Evolutionary conservation across 2,329 filamentous ascomycete species (phyloP), one percentile per base, ranked within the genome.

Genomic region (Paecilomyces variotii): DNA sequence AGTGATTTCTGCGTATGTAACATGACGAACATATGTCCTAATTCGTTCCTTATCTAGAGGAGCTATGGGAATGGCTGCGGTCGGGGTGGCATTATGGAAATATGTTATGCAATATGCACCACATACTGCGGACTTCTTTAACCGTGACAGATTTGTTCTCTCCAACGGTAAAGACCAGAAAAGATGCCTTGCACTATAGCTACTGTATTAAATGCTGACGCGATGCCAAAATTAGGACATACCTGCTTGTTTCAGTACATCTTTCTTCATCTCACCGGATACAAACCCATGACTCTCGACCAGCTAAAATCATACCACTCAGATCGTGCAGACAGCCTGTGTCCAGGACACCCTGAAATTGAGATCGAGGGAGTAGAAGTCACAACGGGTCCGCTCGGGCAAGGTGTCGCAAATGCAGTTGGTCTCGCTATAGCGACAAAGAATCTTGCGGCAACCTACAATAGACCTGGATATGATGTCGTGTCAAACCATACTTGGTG

Each of bases 51-150:
- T 25, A 32, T 28, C 10, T 50, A 81, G 79, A 59, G 78, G 78
- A 57, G 82, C 81, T 19, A 84, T 85, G 68, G 82, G 83, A 39
- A 85, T 86, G 75, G 50, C 49, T 4, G 11, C 34, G 3, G 86
- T 87, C 57, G 84, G 84, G 9, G 74, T 86, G 25, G 80, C 83
- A 0, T 68, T 86, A 2, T 87, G 80, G 78, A 86, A 85, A 64
- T 85, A 87, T 65, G 75, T 76, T 4, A 87, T 87, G 84, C 76
- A 76, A 53, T 87, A 84, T 65, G 78, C 81, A 1, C 84, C 84
- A 0, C 71, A 73, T n/a, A 79, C 79, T 49, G 79, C 81, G 7
- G 66, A 76, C 50, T 87, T 75, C 68, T 85, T 86, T 74, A 84
- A 87, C 68, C 76, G 84, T 35, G 84, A 87, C 63, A 79, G 83